Percentiles rank a stretch among this genome's conserved stretches.
Evolutionary conservation across 805 yeast species (phyloP).

Genomic region (Candida corydali): DNA sequence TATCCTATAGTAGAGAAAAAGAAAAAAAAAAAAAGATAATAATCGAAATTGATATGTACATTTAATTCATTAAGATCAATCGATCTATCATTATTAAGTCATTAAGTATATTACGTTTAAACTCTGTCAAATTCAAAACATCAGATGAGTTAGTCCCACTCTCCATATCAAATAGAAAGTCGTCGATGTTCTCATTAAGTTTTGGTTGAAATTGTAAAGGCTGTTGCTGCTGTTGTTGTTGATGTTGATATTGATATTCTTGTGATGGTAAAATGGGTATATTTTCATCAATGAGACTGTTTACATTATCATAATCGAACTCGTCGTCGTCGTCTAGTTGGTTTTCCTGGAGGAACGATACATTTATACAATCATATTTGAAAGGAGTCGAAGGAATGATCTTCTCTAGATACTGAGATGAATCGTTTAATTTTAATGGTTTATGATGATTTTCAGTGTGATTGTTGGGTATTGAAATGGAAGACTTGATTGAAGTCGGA

Average conservation of each 20-base stretch:
- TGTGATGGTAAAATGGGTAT: constrained; percentile 8
- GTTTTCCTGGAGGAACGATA: constrained; percentile 6
- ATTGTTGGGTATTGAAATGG: neutral
- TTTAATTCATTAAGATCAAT: constrained; percentile 7
- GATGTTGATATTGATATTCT: neutral
- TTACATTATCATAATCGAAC: constrained; percentile 3
- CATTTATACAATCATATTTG: constrained; percentile 12
- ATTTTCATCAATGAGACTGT: constrained; percentile 3
- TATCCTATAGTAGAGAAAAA: neutral
- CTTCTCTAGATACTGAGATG: constrained; percentile 3
- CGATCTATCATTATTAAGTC: constrained; percentile 8
- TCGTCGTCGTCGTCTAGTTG: constrained; percentile 1
- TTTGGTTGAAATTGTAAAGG: neutral
- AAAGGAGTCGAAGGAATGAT: constrained; percentile 3
- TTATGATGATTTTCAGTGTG: neutral
- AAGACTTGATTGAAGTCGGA: neutral
- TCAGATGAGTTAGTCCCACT: constrained; percentile 1
- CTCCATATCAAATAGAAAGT: constrained; percentile 1
- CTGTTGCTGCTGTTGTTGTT: neutral
- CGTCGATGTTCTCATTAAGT: neutral
- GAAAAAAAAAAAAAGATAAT: constrained; percentile 3
- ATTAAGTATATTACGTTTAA: constrained; percentile 1
- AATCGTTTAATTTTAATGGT: constrained; percentile 1
- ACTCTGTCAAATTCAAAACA: neutral
- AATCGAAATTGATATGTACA: neutral